Base-by-base conservation (phyloP, 176 grass and related monocot species). In the Thalia dealbata region DNA sequence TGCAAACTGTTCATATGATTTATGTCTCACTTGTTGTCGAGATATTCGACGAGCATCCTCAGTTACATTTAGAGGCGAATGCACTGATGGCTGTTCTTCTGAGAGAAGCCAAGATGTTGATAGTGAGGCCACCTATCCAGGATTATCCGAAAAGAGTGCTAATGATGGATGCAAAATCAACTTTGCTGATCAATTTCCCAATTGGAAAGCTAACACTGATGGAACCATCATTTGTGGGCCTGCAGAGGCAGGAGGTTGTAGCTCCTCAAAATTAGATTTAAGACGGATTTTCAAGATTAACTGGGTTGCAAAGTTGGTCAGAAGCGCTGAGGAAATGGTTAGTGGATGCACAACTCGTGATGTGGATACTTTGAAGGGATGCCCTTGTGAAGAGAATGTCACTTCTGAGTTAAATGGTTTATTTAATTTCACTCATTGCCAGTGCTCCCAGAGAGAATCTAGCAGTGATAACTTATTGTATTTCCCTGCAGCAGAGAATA, bases 221-320 rank as follows among this genome's bases (percentile, higher is more conserved):
- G 95, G 90, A 26, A 88, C 65, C 70, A 86, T 99, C 26, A 82
- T 81, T 59, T 99, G 95, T 77, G 82, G 85, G 46, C 85, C 92
- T 50, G 61, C 75, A 16, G 86, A 83, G 10, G 85, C 83, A 64
- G 83, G 85, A 74, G 95, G 95, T 51, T 99, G 95, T 72, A 90
- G 90, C 28, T 89, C 78, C 71, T 91, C 90, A 66, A 88, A 99
- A 67, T 76, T 99, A 76, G 73, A 91, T 60, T 87, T 97, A 76
- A 84, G 95, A 43, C 81, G 95, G n/a, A 81, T 97, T 88, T 89
- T 97, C 43, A 97, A 97, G 85, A 92, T 97, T 69, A 92, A 97
- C 73, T 97, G 95, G 95, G 89, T 97, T 52, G 78, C 82, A 71
- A 97, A 97, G 60, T 87, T 97, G 75, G 85, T 85, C 25, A 97